Percentiles rank a stretch among this genome's conserved stretches.
Evolutionary conservation across 148 eudicot species (phyloP).

Genomic region (Rhododendron williamsianum): DNA sequence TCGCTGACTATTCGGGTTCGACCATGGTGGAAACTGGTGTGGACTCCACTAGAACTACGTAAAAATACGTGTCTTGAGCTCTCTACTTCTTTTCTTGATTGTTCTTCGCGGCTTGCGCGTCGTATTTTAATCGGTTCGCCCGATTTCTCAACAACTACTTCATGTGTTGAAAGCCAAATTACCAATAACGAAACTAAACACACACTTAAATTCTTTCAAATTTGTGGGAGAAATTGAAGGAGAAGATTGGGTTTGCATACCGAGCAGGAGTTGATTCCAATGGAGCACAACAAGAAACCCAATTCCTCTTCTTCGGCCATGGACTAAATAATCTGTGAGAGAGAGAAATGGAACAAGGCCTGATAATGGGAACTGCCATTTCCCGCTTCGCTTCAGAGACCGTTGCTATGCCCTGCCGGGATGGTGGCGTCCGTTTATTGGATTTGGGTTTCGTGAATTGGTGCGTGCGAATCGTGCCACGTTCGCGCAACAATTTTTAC

Average conservation of each 20-base stretch:
- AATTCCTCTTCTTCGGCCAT: conserved; percentile 4
- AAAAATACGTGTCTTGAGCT: neutral
- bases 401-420: neutral
- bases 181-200: neutral
- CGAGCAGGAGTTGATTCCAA: conserved; percentile 16
- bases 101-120: neutral
- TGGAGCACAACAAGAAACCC: conserved; percentile 26
- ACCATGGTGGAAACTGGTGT: too few species aligned
- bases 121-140: neutral
- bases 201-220: neutral
- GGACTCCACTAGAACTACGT: too few species aligned
- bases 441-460: conserved; percentile 1
- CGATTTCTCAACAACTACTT: neutral
- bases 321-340: neutral
- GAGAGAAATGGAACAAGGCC: conserved; percentile 15
- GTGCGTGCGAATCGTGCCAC: neutral
- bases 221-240: neutral
- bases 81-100: neutral
- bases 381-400: neutral
- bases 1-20: too few species aligned
- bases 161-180: neutral
- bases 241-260: neutral
- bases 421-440: neutral
- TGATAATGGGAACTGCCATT: conserved; percentile 19
- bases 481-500: neutral